Evolutionary conservation across 129 eudicot genomes (phyloP), one percentile per base, ranked within the genome.

Genomic region (Saposhnikovia divaricata): DNA sequence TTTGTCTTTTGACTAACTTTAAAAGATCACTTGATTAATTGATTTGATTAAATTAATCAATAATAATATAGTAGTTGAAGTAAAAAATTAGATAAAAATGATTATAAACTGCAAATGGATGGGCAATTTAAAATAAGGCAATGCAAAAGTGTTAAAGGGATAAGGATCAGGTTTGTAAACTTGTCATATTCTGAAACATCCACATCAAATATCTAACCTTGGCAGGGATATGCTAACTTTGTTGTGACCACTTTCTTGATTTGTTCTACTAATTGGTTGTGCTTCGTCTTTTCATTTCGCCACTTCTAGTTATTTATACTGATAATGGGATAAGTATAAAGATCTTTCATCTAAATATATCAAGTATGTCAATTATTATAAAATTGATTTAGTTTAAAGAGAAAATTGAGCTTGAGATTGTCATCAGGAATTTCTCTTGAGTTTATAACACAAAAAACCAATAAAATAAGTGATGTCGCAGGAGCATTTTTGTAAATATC

Each of bases 41-140:
- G 9, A 23, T 59, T 2, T 68, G 73, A 68, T 65, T 65, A 65
- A 31, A 31, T 27, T 65, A 65, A 11, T 12, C 10, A 65, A n/a
- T 10, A 65, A 65, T 27, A 18, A 27, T 5, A 6, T 31, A 31
- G 31, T 39, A 3, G 48, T 21, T 19, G 34, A 72, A 23, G 34
- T 40, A 72, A 72, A 72, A 34, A 51, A 72, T 42, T 42, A 23
- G 47, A 72, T 40, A 23, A 72, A 72, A 72, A 72, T 72, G 76
- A 72, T 72, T 42, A 11, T 39, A 72, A 72, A 23, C 46, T 21
- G 51, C 51, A 72, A 72, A 4, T 72, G 76, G 76, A 4, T 72
- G 76, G 76, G 34, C 7, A 72, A 72, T 72, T 72, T 19, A 72
- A 5, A 59, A 16, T 38, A 12, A 37, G 75, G 44, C 8, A 3